Base-by-base conservation (phyloP, 495 filamentous ascomycete species). In the Neurospora tetrasperma region DNA sequence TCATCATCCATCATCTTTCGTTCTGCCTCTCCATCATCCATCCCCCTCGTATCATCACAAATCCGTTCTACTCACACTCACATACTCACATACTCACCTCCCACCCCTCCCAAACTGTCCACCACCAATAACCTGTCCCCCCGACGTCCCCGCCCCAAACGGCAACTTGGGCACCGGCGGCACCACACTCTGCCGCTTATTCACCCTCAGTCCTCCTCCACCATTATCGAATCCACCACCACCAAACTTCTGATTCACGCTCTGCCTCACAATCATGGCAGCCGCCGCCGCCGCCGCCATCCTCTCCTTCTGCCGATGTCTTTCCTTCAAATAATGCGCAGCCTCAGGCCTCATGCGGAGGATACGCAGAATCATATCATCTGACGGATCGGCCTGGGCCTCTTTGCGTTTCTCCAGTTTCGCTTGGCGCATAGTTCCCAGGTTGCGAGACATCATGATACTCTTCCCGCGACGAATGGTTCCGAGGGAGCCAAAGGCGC, bases 341-440 rank as follows among this genome's bases (percentile, higher is more conserved):
- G 96, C 96, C 84, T 98, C 96, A 18, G 94, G 94, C 69, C 96
- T 86, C 96, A 99, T 99, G 69, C 96, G 89, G 75, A 99, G 81
- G 74, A 99, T 98, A 16, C 96, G 88, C 46, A 99, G 82, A 74
- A 99, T 98, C 92, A 98, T 98, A 79, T 99, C 96, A 79, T 99
- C 96, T 79, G 91, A 97, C 9, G 96, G 94, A 76, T 98, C 96
- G 4, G 96, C 95, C 80, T 99, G 96, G 14, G 93, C 93, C 79
- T 98, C 95, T 74, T 92, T 93, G 70, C 96, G 87, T 82, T 97
- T 98, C 81, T 97, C 95, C 79, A 96, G 93, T 78, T 99, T 99
- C 62, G 91, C 93, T 78, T 94, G 93, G 77, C 87, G 90, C 94
- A 99, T 98, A 12, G 96, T 98, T 46, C 96, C 95, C 42, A 99